Conservation (phyloP, 208 protist species). For the Leishmania gerbilli region DNA sequence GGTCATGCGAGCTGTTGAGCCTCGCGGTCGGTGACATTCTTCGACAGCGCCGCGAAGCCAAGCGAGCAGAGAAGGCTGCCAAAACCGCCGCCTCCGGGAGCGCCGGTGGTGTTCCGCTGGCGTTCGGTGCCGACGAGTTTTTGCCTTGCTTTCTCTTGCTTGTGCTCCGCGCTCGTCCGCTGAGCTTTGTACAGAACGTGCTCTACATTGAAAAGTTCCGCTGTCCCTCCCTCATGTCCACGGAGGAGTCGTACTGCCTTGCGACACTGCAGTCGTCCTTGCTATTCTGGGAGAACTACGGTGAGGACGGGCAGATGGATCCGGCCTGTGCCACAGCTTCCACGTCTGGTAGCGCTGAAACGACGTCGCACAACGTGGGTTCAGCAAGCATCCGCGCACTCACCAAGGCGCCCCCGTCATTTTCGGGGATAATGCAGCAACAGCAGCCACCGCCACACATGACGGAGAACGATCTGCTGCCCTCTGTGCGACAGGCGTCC, state of each 20-base stretch:
- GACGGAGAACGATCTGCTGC: slow-evolving; percentile 47
- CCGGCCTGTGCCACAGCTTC: neutral
- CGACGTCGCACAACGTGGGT: neutral
- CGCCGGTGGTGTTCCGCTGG: slow-evolving; percentile 13
- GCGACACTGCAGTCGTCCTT: slow-evolving; percentile 61
- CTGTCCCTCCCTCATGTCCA: slow-evolving; percentile 31
- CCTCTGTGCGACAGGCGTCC: slow-evolving; percentile 46
- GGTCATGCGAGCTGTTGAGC: slow-evolving; percentile 59
- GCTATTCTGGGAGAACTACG: slow-evolving; percentile 68
- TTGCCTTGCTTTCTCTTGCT: slow-evolving; percentile 84
- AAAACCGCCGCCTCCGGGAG: neutral
- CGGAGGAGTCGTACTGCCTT: slow-evolving; percentile 80
- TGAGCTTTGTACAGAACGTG: slow-evolving; percentile 76
- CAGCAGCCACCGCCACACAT: slow-evolving; percentile 16
- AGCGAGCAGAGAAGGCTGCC: neutral
- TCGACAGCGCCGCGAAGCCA: slow-evolving; percentile 22
- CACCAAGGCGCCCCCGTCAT: neutral
- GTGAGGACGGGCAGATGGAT: slow-evolving; percentile 33
- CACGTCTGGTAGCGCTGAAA: neutral
- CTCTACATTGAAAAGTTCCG: slow-evolving; percentile 71
- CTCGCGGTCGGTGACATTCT: slow-evolving; percentile 53
- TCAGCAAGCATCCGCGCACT: neutral
- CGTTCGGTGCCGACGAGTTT: slow-evolving; percentile 81
- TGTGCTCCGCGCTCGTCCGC: slow-evolving; percentile 65
- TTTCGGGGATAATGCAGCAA: neutral